These are phyloP conservation scores for Starmerella potacharoeniae DNA, from an alignment of 805 yeast species.

Conservation along the genomic window DNA sequence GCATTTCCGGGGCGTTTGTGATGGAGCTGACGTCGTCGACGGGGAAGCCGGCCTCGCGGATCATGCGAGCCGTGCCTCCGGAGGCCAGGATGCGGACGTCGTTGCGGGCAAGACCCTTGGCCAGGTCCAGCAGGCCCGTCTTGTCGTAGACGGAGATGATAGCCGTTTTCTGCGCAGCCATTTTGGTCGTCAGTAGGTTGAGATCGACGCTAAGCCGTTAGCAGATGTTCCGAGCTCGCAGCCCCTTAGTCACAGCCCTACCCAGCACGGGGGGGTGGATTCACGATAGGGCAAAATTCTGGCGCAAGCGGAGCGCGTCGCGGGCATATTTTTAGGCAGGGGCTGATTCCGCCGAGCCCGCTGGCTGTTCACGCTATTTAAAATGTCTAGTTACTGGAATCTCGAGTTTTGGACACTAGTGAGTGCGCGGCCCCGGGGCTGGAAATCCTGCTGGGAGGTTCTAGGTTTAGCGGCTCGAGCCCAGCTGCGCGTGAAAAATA, in stretches of 20 bases:
- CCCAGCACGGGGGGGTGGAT: neutral
- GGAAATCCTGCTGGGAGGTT: too few species aligned
- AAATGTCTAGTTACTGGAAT: too few species aligned
- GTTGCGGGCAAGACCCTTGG: constrained; percentile 83
- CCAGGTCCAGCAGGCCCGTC: constrained; percentile 90
- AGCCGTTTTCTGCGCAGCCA: constrained; percentile 51
- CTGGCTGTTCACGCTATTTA: too few species aligned
- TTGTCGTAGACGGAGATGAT: constrained; percentile 94
- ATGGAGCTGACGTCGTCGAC: constrained; percentile 91
- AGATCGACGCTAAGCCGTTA: neutral
- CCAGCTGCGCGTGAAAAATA: too few species aligned
- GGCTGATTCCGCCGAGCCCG: too few species aligned
- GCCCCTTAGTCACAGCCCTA: constrained; percentile 4
- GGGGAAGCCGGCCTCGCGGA: constrained; percentile 95
- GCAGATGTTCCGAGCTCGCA: neutral
- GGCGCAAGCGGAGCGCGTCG: neutral
- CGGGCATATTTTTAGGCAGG: neutral
- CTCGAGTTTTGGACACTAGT: too few species aligned
- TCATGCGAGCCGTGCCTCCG: constrained; percentile 91
- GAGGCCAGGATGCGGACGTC: constrained; percentile 89
- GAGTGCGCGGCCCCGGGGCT: too few species aligned
- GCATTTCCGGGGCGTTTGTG: constrained; percentile 98
- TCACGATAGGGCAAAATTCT: neutral
- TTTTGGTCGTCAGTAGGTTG: neutral
- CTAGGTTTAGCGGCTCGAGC: too few species aligned